Conservation (phyloP, 2,329 filamentous ascomycete genomes). For the Neurospora sp. region DNA sequence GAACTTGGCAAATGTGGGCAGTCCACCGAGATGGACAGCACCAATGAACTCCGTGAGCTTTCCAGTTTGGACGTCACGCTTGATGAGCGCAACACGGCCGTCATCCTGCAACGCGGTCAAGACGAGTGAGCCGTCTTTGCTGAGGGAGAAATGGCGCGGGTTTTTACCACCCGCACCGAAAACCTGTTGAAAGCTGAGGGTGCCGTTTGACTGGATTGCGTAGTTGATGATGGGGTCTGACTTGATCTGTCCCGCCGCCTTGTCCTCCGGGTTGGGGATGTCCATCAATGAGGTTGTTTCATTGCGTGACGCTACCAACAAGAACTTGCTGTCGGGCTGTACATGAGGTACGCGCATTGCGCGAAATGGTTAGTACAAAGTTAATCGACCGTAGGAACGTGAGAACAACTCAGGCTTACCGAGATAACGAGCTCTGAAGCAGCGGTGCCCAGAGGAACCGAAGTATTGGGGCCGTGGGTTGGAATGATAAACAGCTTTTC, state of each 20-base stretch:
- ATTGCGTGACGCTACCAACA: slow-evolving; percentile 60
- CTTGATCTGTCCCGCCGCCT: slow-evolving; percentile 24
- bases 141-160: slow-evolving; percentile 61
- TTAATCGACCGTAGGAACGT: neutral
- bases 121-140: slow-evolving; percentile 51
- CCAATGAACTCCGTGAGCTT: slow-evolving; percentile 39
- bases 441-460: slow-evolving; percentile 14
- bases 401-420: slow-evolving; percentile 30
- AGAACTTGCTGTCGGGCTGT: slow-evolving; percentile 49
- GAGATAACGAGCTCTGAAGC: slow-evolving; percentile 48
- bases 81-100: slow-evolving; percentile 50
- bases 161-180: slow-evolving; percentile 54
- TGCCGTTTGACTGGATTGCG: slow-evolving; percentile 42
- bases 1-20: slow-evolving; percentile 39
- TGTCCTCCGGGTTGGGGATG: slow-evolving; percentile 35
- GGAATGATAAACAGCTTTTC: slow-evolving; percentile 34
- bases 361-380: neutral
- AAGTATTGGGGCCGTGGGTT: slow-evolving; percentile 35
- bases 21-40: slow-evolving; percentile 31
- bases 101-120: slow-evolving; percentile 57
- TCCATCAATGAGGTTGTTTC: slow-evolving; percentile 36
- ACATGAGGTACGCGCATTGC: neutral
- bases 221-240: slow-evolving; percentile 60
- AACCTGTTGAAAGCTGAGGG: slow-evolving; percentile 44
- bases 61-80: slow-evolving; percentile 50